Evolutionary conservation across 306 rosid genomes (phyloP).

Genomic region (Abrus precatorius): DNA sequence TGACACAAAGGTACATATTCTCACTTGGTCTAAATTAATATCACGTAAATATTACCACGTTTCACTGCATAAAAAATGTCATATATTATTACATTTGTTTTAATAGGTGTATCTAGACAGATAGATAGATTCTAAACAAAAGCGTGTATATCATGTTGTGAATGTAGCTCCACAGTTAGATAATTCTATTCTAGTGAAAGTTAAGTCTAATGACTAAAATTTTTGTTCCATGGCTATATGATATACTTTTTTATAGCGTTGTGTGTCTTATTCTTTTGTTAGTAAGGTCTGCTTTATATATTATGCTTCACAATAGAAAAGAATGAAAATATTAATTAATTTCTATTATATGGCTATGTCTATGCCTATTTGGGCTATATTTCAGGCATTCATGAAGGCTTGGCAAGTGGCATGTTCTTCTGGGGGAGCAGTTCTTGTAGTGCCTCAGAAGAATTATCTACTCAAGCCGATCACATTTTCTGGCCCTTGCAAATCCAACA

Average conservation of each 20-base stretch:
- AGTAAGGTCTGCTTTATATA: not conserved
- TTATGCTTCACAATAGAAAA: not conserved
- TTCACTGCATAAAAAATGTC: not conserved
- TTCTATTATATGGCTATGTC: no score
- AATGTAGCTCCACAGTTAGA: no score
- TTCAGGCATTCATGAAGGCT: conserved; percentile 72
- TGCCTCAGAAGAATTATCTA: conserved; percentile 62
- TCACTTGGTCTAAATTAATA: not conserved
- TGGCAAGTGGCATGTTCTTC: conserved; percentile 73
- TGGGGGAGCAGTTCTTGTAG: conserved; percentile 40
- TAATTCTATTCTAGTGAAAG: no score
- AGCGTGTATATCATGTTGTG: no score
- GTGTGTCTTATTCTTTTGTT: not conserved
- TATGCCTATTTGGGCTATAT: not conserved
- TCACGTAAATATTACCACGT: not conserved
- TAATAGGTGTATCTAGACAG: no score
- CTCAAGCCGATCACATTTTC: conserved; percentile 64
- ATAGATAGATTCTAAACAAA: no score
- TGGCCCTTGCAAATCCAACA: conserved; percentile 76
- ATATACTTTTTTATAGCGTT: not conserved
- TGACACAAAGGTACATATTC: conserved; percentile 62
- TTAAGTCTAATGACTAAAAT: not conserved
- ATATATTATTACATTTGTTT: not conserved
- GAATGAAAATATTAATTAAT: not conserved
- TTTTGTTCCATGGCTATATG: not conserved